Base-by-base conservation (phyloP, 2,329 filamentous ascomycete species). In the Claviceps sp. region DNA sequence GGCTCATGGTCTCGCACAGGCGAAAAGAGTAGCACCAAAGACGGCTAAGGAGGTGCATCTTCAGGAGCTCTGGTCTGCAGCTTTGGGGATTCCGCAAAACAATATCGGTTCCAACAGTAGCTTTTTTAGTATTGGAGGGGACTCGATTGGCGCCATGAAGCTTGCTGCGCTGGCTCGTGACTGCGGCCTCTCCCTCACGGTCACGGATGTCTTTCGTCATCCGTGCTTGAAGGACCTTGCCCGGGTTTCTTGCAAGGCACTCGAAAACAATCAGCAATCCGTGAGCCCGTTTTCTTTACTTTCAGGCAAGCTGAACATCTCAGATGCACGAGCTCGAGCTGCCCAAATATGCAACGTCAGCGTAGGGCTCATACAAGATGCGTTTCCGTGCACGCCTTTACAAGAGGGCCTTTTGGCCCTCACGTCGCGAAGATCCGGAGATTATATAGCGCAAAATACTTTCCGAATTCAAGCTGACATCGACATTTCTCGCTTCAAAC, bases 161-260 rank as follows among this genome's bases (percentile, higher is more conserved):
- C 60, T 73, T 2, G 69, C 71, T 1, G 65, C 70, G 1, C 60
- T 63, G 34, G 68, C 69, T 4, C 62, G 67, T 50, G 60, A 57
- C 1, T 54, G 56, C 4, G 64, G 61, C 13, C 53, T 73, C 10
- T 54, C 61, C 1, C 56, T 74, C 14, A 70, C 67, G 2, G 71
- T 74, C 0, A 65, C 65, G 14, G 64, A 63, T 44, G 66, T 71
- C 38, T 72, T 74, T 51, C 47, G 38, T 37, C 40, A 53, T 24
- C 56, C 57, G 11, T 46, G 46, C 26, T 47, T 55, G 4, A 22
- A 26, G 13, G 42, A 51, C 16, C 48, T 48, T 19, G 50, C 50
- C n/a, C 41, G 10, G 16, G 44, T 38, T 11, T n/a, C 42, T 47
- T 30, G 24, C 38, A 22, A 30, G 22, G n/a, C 42, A 47, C 19